Evolutionary conservation across 306 rosid genomes (phyloP), one percentile per base, ranked within the genome.

Genomic region (Rosa persica): DNA sequence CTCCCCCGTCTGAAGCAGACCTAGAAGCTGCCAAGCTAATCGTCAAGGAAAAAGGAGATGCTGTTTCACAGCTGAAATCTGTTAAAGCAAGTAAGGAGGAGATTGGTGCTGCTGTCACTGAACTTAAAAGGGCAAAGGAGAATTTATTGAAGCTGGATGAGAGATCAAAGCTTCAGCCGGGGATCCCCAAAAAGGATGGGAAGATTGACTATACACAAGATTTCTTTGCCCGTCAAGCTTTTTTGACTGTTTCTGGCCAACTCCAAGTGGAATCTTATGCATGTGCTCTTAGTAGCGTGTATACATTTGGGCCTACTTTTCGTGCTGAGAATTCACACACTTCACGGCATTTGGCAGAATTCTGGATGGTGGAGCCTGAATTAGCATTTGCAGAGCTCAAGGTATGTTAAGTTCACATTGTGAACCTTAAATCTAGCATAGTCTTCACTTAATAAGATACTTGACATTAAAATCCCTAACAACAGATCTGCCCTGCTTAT

Each of bases 361-460:
- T 96, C 85, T 96, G 99, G 99, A 96, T 96, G 99, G 97, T 96
- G 66, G 98, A 96, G 78, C 99, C 99, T 39, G 99, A 96, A 88
- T 83, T 96, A 76, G 99, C 99, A 3, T 93, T 96, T 90, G 97
- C 99, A 6, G 99, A 93, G 7, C 83, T 96, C 72, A 75, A 89
- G 97, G 99, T 96, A 76, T 42, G 42, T 66, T 57, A 20, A 75
- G 47, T 75, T 54, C 69, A 13, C 69, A 64, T 16, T 64, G 0
- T 64, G 44, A 64, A 64, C 43, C 43, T 5, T 57, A 54, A 51
- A 57, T 62, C 68, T 68, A 47, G 43, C 47, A 51, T 7, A 30
- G 23, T 67, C 49, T 20, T 72, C 43, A 55, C 40, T 40, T 12
- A 13, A 40, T n/a, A 55, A n/a, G 38, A 74, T 58, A 12, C 16